A percentile compares a stretch with the other conserved stretches of the same genome.
Conservation (phyloP, 371 early-diverging fungal species). For the Mortierella sp. region DNA sequence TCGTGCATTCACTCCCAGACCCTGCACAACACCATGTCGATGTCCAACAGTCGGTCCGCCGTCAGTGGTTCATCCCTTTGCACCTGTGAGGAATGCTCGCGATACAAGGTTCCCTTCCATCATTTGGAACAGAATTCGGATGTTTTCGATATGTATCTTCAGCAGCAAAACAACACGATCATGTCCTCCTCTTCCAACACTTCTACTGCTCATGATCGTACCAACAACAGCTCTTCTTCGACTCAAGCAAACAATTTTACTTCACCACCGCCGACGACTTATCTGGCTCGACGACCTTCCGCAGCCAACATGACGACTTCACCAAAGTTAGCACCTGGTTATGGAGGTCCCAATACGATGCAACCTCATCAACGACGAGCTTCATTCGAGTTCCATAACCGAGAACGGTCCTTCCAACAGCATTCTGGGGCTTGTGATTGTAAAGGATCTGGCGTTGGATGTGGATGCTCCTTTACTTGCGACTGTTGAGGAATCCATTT, state of each 20-base stretch:
- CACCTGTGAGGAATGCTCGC: conserved; percentile 48
- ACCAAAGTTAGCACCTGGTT: conserved; percentile 25
- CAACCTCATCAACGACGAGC: conserved; percentile 34
- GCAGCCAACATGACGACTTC: conserved; percentile 6
- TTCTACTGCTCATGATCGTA: background rate
- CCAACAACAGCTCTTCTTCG: conserved; percentile 8
- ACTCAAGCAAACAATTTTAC: too few species aligned
- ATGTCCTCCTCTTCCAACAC: background rate
- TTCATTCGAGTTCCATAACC: conserved; percentile 49
- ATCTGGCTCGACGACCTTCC: conserved; percentile 31
- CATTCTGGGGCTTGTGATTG: conserved; percentile 52
- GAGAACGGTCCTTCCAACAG: conserved; percentile 47
- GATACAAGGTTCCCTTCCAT: conserved; percentile 19
- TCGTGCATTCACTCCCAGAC: conserved; percentile 27
- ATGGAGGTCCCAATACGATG: background rate
- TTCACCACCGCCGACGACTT: conserved; percentile 35
- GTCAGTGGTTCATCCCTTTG: conserved; percentile 5
- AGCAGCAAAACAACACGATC: conserved; percentile 10
- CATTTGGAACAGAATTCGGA: conserved; percentile 19
- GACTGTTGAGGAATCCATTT: conserved; percentile 16
- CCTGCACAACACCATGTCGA: conserved; percentile 24
- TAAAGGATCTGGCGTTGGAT: conserved; percentile 51
- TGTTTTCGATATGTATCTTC: background rate
- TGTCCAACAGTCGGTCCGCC: background rate
- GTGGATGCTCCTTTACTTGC: conserved; percentile 44